Conservation (phyloP, 1,139 yeast species). For the Tardiomyces digboiensis region DNA sequence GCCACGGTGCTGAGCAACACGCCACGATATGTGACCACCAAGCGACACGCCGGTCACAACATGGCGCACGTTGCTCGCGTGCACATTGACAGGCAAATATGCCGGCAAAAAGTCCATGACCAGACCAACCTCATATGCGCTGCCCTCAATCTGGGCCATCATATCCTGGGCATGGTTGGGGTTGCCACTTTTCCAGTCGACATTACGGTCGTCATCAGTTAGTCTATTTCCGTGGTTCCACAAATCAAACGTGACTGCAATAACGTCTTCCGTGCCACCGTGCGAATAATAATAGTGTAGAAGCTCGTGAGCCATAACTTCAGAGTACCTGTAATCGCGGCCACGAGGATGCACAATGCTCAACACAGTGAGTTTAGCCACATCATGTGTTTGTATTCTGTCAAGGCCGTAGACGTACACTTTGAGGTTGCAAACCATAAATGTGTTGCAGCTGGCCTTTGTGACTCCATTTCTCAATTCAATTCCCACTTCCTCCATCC, state of each 20-base stretch:
- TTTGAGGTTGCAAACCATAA: slow-evolving; percentile 1
- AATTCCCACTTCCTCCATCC: neutral
- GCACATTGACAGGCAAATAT: slow-evolving; percentile 29
- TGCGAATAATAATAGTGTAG: slow-evolving; percentile 1
- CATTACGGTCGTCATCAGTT: slow-evolving; percentile 30
- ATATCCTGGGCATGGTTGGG: slow-evolving; percentile 44
- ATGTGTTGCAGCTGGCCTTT: neutral
- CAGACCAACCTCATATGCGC: slow-evolving; percentile 38
- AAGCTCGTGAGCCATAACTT: slow-evolving; percentile 11
- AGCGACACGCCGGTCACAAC: slow-evolving; percentile 46
- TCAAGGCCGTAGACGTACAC: slow-evolving; percentile 18
- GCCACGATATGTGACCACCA: slow-evolving; percentile 51
- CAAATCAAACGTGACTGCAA: slow-evolving; percentile 47
- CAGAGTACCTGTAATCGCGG: slow-evolving; percentile 10
- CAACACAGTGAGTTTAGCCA: slow-evolving; percentile 78
- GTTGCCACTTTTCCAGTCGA: slow-evolving; percentile 41
- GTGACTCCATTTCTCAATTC: neutral
- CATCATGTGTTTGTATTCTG: slow-evolving; percentile 63
- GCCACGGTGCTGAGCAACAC: slow-evolving; percentile 34
- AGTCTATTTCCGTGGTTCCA: slow-evolving; percentile 52
- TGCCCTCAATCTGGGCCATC: slow-evolving; percentile 42
- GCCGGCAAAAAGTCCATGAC: slow-evolving; percentile 42
- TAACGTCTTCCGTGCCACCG: slow-evolving; percentile 13
- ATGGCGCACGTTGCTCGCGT: slow-evolving; percentile 24
- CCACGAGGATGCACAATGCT: slow-evolving; percentile 16